Percentiles rank a stretch among this genome's conserved stretches.
Conservation (phyloP, 192 early-diverging fungal species). For the Coemansia sp. region DNA sequence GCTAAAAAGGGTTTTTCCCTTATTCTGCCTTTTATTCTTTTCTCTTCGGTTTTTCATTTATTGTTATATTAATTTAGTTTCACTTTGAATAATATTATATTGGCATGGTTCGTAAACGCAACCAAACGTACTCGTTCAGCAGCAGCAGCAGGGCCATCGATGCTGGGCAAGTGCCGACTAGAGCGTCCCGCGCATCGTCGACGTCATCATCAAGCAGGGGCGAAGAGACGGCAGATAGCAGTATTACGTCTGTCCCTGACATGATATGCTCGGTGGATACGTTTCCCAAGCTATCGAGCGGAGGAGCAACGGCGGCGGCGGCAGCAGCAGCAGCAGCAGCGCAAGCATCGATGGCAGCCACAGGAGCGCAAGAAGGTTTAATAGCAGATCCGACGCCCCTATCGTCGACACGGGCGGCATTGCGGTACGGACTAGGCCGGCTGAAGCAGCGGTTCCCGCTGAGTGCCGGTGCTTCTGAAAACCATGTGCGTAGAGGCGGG, state of each 20-base stretch:
- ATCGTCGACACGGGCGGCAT: constrained; percentile 3
- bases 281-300: constrained; percentile 22
- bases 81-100: background rate
- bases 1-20: no score
- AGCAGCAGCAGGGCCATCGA: constrained; percentile 38
- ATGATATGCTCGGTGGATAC: constrained; percentile 46
- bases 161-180: constrained; percentile 6
- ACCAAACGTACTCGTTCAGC: constrained; percentile 26
- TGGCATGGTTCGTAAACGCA: constrained; percentile 9
- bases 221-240: background rate
- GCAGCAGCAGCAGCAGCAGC: background rate
- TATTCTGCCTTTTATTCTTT: background rate
- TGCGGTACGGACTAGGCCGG: constrained; percentile 5
- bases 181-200: constrained; percentile 1
- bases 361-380: background rate
- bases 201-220: background rate
- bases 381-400: background rate
- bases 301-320: background rate
- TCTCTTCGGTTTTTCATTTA: constrained; percentile 5
- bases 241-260: constrained; percentile 20
- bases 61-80: background rate
- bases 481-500: background rate
- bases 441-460: constrained; percentile 16
- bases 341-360: background rate
- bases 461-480: background rate